phyloP scores from a whole-genome alignment of 2,329 filamentous ascomycete species.

The Colletotrichum destructivum region DNA sequence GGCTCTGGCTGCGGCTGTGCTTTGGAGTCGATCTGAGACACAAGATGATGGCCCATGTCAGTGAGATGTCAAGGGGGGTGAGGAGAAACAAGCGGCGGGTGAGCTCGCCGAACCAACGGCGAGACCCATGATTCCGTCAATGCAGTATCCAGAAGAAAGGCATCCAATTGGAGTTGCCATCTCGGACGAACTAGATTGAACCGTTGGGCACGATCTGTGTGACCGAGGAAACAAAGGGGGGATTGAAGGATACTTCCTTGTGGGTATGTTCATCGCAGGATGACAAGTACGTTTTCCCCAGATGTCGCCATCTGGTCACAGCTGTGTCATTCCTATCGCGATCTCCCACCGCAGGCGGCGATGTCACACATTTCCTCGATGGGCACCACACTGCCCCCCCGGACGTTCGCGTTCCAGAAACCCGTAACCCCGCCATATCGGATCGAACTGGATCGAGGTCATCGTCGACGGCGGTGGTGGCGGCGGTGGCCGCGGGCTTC shows the following conservation, averaged over 20 bases:
- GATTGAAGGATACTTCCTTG: background rate
- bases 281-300: background rate
- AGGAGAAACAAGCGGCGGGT: too few relatives aligned
- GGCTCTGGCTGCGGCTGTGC: background rate
- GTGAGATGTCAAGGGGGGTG: background rate
- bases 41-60: background rate
- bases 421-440: background rate
- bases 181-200: background rate
- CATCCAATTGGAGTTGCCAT: background rate
- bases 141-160: background rate
- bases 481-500: background rate
- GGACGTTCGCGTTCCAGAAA: constrained; percentile 8
- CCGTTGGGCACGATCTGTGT: background rate
- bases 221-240: background rate
- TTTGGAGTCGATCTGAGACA: constrained; percentile 1
- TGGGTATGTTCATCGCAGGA: too few relatives aligned
- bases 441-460: background rate
- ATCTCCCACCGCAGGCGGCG: constrained; percentile 16
- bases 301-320: background rate
- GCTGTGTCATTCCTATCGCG: constrained; percentile 13
- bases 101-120: background rate
- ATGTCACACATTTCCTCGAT: constrained; percentile 33
- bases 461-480: background rate
- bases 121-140: background rate
- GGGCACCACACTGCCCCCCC: constrained; percentile 1